Evolutionary conservation across 495 filamentous ascomycete species (phyloP), one percentile per base, ranked within the genome.

Genomic region (Hypoxylon rickii): DNA sequence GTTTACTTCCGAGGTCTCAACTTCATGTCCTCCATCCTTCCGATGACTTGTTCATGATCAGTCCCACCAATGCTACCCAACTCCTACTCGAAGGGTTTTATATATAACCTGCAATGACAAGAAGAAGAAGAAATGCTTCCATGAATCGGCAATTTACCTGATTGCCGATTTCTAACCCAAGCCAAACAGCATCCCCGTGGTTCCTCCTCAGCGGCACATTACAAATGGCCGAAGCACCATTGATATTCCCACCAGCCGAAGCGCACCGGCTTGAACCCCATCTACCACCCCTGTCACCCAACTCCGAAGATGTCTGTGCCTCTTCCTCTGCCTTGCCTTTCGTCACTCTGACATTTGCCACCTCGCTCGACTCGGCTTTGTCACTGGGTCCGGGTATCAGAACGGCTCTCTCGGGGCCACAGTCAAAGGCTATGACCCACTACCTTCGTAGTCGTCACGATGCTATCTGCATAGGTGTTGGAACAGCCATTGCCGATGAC

Each of bases 391-490:
- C 89, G 0, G 90, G 90, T 12, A 77, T 81, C 53, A 88, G 86
- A 57, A 96, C 92, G 1, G 72, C 79, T 0, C 81, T 96, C 3
- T 96, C 92, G 5, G 90, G 92, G 19, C 83, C 85, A 1, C 77
- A 85, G 58, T 86, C 90, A 11, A 96, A 96, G 68, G 79, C 87
- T 44, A 90, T 97, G 87, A 96, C 92, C 0, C 92, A 97, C 68
- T 90, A 87, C 68, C 79, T 97, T 13, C 88, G 92, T 48, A 83
- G 84, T 4, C 80, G 79, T 10, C 92, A 97, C 70, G 84, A 89
- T 55, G 90, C 89, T 11, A 95, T 97, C 47, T 75, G 93, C 8
- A 76, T 97, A 17, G 92, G 92, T 7, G 86, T 88, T 6, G 86
- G 88, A 3, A 97, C 92, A 11, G 90, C 89, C 13, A 75, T 88